phyloP scores from a whole-genome alignment of 2,329 filamentous ascomycete genomes.

The Pezicula neosporulosa region DNA sequence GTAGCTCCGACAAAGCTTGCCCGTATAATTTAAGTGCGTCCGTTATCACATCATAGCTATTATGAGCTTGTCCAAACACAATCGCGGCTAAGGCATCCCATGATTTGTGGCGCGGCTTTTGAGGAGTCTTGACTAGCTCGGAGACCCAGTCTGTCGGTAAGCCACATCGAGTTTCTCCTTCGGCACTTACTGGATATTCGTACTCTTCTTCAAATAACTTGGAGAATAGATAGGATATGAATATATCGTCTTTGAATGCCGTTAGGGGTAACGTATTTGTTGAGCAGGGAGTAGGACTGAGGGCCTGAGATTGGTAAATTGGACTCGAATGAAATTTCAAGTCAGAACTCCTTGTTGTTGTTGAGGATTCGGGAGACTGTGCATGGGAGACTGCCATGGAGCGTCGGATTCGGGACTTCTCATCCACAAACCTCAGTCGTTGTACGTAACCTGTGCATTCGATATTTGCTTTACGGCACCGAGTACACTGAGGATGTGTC shows the following conservation, averaged over 20 bases:
- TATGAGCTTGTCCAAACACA: conserved; percentile 5
- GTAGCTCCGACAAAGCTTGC: conserved; percentile 2
- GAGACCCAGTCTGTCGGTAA: conserved; percentile 1
- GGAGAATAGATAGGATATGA: conserved; percentile 2
- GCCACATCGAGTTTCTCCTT: neutral
- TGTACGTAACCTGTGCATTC: conserved; percentile 7
- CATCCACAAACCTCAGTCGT: conserved; percentile 7
- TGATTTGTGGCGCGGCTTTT: conserved; percentile 2
- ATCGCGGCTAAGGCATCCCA: conserved; percentile 8
- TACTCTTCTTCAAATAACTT: conserved; percentile 3
- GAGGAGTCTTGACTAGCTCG: conserved; percentile 2
- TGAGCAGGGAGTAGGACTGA: conserved; percentile 1
- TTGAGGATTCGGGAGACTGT: neutral
- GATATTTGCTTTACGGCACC: conserved; percentile 5
- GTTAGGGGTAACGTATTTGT: conserved; percentile 3
- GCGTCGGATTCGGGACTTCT: conserved; percentile 5
- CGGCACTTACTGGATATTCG: neutral
- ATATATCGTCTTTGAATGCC: conserved; percentile 7
- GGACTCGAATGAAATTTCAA: neutral
- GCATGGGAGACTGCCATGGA: neutral
- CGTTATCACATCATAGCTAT: neutral
- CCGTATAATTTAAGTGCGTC: conserved; percentile 2
- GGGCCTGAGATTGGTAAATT: neutral
- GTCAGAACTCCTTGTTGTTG: neutral
- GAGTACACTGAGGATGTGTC: conserved; percentile 2